Percentiles rank a stretch among this genome's conserved stretches.
Conservation (phyloP, 2,329 filamentous ascomycete species). For the Tolypocladium paradoxum region DNA sequence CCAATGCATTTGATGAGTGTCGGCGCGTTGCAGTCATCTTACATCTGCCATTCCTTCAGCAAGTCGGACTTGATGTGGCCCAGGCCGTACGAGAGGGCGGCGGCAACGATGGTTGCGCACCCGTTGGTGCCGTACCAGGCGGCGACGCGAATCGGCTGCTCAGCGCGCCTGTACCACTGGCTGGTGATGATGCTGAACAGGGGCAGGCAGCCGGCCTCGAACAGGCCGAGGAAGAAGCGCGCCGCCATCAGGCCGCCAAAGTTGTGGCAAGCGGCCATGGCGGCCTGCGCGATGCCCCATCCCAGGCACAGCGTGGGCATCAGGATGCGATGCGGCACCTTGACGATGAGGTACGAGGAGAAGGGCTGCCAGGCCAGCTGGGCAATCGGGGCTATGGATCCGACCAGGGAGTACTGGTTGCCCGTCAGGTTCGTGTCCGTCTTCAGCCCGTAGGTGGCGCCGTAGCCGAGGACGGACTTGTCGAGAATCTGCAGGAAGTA, state of each 20-base stretch:
- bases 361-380: conserved; percentile 52
- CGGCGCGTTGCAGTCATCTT: not conserved
- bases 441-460: conserved; percentile 43
- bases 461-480: conserved; percentile 46
- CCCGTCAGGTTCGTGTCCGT: conserved; percentile 38
- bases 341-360: conserved; percentile 48
- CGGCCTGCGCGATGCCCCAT: conserved; percentile 32
- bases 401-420: conserved; percentile 45
- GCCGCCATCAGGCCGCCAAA: conserved; percentile 38
- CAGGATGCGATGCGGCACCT: conserved; percentile 46
- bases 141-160: conserved; percentile 53
- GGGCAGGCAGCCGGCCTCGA: conserved; percentile 41
- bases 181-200: conserved; percentile 35
- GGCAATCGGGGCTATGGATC: conserved; percentile 47
- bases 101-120: conserved; percentile 44
- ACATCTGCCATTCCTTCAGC: conserved; percentile 14
- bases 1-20: not conserved
- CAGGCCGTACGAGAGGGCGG: conserved; percentile 44
- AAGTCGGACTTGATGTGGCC: conserved; percentile 34
- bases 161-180: conserved; percentile 36
- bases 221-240: conserved; percentile 35
- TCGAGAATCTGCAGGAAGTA: conserved; percentile 50
- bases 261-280: conserved; percentile 34
- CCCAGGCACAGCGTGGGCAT: conserved; percentile 39
- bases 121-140: conserved; percentile 59